phyloP scores from a whole-genome alignment of 495 filamentous ascomycete species.

The Penicillium taxi region DNA sequence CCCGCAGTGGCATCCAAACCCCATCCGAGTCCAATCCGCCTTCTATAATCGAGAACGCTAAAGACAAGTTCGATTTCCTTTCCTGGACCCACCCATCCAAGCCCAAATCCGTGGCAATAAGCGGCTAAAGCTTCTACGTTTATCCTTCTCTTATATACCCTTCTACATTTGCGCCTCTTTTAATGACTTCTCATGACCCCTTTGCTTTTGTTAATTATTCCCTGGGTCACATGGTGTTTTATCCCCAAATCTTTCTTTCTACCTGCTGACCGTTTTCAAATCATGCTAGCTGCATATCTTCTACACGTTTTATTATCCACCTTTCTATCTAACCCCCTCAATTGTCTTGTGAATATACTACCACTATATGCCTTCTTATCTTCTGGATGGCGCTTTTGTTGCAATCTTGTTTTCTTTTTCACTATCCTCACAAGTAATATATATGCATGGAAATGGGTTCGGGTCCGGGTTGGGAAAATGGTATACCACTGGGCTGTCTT shows the following conservation, averaged over 20 bases:
- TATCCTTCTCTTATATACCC: constrained; percentile 6
- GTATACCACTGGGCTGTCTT: constrained; percentile 11
- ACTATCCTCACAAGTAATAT: constrained; percentile 6
- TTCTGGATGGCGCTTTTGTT: constrained; percentile 17
- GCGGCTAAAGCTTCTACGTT: constrained; percentile 32
- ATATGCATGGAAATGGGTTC: constrained; percentile 15
- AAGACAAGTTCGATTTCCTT: constrained; percentile 52
- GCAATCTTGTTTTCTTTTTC: constrained; percentile 19
- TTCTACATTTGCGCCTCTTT: constrained; percentile 6
- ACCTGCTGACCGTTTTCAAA: constrained; percentile 5
- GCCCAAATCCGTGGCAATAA: constrained; percentile 38
- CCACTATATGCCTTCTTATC: constrained; percentile 5
- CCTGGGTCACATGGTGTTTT: constrained; percentile 5
- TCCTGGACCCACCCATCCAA: constrained; percentile 47
- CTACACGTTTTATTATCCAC: no score
- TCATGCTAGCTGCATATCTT: constrained; percentile 17
- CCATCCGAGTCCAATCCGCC: constrained; percentile 27
- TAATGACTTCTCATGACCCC: constrained; percentile 17
- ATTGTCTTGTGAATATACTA: constrained; percentile 25
- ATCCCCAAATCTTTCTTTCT: background rate
- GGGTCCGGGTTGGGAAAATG: constrained; percentile 13
- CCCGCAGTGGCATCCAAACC: constrained; percentile 10
- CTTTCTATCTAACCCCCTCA: constrained; percentile 3
- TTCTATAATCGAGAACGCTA: constrained; percentile 42
- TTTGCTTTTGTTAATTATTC: constrained; percentile 12